phyloP scores from a whole-genome alignment of 176 grass and related monocot genomes.

The Alopecurus myosuroides region DNA sequence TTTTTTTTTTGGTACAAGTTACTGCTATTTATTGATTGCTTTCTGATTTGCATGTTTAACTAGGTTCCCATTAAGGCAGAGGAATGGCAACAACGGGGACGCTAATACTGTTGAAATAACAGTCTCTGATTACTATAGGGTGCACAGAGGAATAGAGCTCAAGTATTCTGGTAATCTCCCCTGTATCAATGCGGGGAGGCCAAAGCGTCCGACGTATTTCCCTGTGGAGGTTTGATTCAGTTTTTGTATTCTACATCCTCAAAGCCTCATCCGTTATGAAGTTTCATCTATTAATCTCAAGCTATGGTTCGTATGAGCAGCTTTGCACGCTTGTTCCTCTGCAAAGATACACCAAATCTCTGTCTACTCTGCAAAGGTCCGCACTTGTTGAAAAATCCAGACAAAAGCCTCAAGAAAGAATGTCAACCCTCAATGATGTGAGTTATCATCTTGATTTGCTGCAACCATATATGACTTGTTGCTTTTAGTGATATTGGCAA shows the following conservation, averaged over 20 bases:
- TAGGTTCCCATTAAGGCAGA: constrained; percentile 54
- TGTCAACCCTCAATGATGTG: constrained; percentile 55
- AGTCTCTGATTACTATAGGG: constrained; percentile 62
- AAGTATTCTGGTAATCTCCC: constrained; percentile 60
- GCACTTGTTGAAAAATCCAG: constrained; percentile 78
- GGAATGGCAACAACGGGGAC: constrained; percentile 30
- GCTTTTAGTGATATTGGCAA: background rate
- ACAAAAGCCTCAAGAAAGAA: constrained; percentile 81
- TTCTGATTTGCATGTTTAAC: background rate
- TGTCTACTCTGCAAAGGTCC: constrained; percentile 62
- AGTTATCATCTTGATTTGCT: constrained; percentile 14
- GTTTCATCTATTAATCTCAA: background rate
- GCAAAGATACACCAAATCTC: constrained; percentile 81
- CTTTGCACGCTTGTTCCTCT: constrained; percentile 62
- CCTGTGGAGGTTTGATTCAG: constrained; percentile 57
- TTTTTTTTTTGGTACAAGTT: background rate
- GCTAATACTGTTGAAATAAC: constrained; percentile 49
- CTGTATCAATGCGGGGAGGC: constrained; percentile 73
- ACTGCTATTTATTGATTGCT: background rate
- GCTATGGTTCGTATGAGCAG: constrained; percentile 29
- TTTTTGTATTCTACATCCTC: background rate
- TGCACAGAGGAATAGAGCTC: constrained; percentile 44
- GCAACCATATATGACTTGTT: background rate
- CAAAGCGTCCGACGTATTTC: constrained; percentile 74
- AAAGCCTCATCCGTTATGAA: background rate